Conservation (phyloP, 2,329 filamentous ascomycete species). For the Aquanectria penicillioides region DNA sequence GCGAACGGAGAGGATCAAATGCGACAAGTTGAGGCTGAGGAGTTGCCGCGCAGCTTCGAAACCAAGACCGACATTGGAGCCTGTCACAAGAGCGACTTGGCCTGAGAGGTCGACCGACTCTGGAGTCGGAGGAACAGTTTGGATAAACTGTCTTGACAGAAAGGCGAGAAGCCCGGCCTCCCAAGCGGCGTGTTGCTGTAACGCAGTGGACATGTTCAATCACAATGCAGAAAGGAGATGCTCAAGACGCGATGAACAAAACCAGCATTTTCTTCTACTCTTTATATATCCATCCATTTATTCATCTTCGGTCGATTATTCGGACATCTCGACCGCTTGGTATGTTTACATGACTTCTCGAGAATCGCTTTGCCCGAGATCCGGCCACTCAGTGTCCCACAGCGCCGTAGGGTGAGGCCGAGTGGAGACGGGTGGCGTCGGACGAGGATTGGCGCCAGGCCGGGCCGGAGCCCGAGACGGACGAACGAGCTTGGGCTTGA, state of each 20-base stretch:
- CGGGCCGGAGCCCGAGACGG: slow-evolving; percentile 35
- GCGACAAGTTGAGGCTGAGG: slow-evolving; percentile 50
- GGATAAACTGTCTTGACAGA: slow-evolving; percentile 38
- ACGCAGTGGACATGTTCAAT: slow-evolving; percentile 31
- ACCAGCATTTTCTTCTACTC: not conserved
- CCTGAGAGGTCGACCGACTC: slow-evolving; percentile 43
- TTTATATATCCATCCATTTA: not conserved
- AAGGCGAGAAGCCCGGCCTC: slow-evolving; percentile 36
- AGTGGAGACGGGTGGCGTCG: slow-evolving; percentile 2
- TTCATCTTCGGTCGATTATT: not conserved
- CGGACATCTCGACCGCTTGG: not conserved
- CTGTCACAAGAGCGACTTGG: slow-evolving; percentile 59
- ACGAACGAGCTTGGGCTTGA: slow-evolving; percentile 9
- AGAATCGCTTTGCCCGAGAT: not conserved
- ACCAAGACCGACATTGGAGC: slow-evolving; percentile 60
- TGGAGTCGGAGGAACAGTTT: slow-evolving; percentile 37
- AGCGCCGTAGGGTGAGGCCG: not conserved
- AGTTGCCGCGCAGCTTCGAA: slow-evolving; percentile 57
- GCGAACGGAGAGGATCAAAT: slow-evolving; percentile 60
- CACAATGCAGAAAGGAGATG: no score
- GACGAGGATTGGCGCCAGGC: slow-evolving; percentile 2
- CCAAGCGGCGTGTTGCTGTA: slow-evolving; percentile 33
- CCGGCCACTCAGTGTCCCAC: not conserved
- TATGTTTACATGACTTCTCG: not conserved
- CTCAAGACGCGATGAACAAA: not conserved